Percentiles rank a stretch among this genome's conserved stretches.
Evolutionary conservation across 192 early-diverging fungal genomes (phyloP).

Genomic region (Jimgerdemannia flammicorona): DNA sequence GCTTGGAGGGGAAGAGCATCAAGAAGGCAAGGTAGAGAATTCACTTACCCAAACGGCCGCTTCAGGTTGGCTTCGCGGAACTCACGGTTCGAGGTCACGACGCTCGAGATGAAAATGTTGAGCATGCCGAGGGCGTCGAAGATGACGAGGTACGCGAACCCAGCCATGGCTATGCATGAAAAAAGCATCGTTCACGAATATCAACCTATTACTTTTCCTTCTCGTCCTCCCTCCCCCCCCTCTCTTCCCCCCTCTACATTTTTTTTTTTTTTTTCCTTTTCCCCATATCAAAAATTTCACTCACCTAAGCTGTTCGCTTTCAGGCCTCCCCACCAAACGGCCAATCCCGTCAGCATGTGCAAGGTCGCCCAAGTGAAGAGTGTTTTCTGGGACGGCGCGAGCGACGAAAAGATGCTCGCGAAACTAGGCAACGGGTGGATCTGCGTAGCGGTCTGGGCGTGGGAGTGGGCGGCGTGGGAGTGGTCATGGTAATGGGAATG

Average conservation of each 20-base stretch:
- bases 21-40: neutral
- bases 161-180: constrained; percentile 34
- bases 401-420: constrained; percentile 28
- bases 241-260: too few relatives aligned
- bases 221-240: neutral
- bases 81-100: constrained; percentile 34
- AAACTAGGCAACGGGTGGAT: constrained; percentile 37
- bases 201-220: neutral
- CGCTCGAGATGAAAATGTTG: constrained; percentile 47
- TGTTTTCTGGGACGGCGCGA: constrained; percentile 48
- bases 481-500: too few relatives aligned
- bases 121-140: constrained; percentile 59
- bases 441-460: constrained; percentile 9
- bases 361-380: constrained; percentile 48
- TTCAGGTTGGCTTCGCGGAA: constrained; percentile 42
- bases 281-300: too few relatives aligned
- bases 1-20: neutral
- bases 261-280: too few relatives aligned
- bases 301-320: constrained; percentile 42
- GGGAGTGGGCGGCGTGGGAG: constrained; percentile 4
- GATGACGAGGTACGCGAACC: constrained; percentile 44
- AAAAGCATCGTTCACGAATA: neutral
- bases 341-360: constrained; percentile 36
- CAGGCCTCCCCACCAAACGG: constrained; percentile 40
- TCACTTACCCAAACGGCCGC: constrained; percentile 50